Evolutionary conservation across 108 stramenopile genomes (phyloP), one percentile per base, ranked within the genome.

Genomic region (Ochromonas danica): DNA sequence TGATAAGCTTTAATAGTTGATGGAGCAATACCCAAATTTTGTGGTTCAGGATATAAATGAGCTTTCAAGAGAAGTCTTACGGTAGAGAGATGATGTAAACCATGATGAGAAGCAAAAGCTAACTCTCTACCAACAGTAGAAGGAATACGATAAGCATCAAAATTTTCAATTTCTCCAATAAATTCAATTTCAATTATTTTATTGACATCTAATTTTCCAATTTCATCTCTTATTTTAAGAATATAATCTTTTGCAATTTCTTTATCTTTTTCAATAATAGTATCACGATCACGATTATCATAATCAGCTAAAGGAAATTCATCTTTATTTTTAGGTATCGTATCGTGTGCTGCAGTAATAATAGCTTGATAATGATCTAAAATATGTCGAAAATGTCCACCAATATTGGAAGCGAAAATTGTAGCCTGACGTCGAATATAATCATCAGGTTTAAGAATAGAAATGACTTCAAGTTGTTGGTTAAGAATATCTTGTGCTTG

Each of bases 31-130:
- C 63, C 63, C 14, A 67, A 14, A 25, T 28, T 67, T 10, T 6
- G 14, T 14, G 6, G 6, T 22, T 51, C 45, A 3, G 63, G 25
- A 36, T 67, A 67, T 6, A 14, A 0, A 39, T 28, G 33, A 42
- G 28, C 45, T 33, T 86, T 30, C 39, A 91, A 87, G 83, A 94
- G 92, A 40, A 94, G 89, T 71, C 89, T 90, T 30, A 94, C 89
- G 92, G 94, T 89, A 43, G 93, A 92, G 89, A 93, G 82, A 83
- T 96, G 95, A 88, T 96, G 95, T 63, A 93, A 92, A 0, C 90
- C 91, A 79, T 96, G 95, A 82, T 96, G 95, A 2, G 92, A 93
- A 1, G 83, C 87, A 87, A 96, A 96, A 14, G 90, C 92, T 25
- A 96, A 78, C 80, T 96, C 95, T 39, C 95, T 81, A 30, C 81